Percentiles rank a stretch among this genome's conserved stretches.
Conservation (phyloP, 1,284 basidiomycete genomes). For the Cutaneotrichosporon spelunceum region DNA sequence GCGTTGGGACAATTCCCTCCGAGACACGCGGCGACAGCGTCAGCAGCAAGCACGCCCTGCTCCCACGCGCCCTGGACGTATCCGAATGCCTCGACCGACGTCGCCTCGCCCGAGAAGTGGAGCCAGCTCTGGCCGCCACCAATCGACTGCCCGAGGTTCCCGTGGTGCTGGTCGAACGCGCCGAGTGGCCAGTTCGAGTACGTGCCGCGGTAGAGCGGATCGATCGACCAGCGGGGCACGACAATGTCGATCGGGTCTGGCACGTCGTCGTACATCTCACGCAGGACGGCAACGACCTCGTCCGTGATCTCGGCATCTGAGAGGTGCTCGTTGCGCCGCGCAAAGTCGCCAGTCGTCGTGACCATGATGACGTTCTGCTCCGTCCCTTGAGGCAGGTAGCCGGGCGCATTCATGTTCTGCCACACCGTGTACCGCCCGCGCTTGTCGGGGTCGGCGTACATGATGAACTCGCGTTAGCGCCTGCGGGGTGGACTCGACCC, state of each 20-base stretch:
- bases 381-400: conserved; percentile 58
- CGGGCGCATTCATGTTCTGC: conserved; percentile 63
- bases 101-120: conserved; percentile 26
- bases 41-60: conserved; percentile 16
- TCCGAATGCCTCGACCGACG: conserved; percentile 18
- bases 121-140: conserved; percentile 13
- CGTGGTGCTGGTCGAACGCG: conserved; percentile 29
- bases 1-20: background rate
- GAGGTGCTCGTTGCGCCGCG: conserved; percentile 60
- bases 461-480: conserved; percentile 55
- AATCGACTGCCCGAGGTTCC: conserved; percentile 26
- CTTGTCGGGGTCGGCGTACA: conserved; percentile 61
- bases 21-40: conserved; percentile 12
- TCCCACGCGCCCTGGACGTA: conserved; percentile 29
- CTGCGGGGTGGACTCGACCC: background rate
- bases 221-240: conserved; percentile 59
- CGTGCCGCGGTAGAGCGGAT: conserved; percentile 62
- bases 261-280: conserved; percentile 59
- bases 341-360: conserved; percentile 59
- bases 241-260: conserved; percentile 59
- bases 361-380: conserved; percentile 57
- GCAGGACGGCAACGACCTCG: conserved; percentile 60
- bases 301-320: conserved; percentile 55
- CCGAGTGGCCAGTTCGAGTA: conserved; percentile 64
- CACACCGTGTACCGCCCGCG: conserved; percentile 66